These are phyloP conservation scores for Platismatia glauca DNA, from an alignment of 495 filamentous ascomycete species.

Conservation along the genomic window DNA sequence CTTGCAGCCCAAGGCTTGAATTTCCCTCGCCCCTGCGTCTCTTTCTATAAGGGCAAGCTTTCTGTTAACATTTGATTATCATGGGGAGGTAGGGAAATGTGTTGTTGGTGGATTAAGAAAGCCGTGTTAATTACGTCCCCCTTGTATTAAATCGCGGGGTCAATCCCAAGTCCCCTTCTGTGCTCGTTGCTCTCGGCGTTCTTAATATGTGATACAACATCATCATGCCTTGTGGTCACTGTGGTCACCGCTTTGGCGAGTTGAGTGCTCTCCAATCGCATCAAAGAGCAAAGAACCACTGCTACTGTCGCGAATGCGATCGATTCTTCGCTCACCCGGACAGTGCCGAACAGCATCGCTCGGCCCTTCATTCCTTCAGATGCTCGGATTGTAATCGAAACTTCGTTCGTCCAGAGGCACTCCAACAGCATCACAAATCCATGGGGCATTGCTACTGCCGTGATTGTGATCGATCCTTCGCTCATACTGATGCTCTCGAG, in stretches of 20 bases:
- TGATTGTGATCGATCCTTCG: constrained; percentile 9
- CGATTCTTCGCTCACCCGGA: too few relatives aligned
- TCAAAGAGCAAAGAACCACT: constrained; percentile 13
- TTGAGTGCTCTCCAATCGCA: constrained; percentile 11
- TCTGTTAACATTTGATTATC: background rate
- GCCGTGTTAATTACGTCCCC: background rate
- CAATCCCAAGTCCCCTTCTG: constrained; percentile 1
- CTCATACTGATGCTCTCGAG: background rate
- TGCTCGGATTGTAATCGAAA: too few relatives aligned
- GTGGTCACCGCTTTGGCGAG: constrained; percentile 11
- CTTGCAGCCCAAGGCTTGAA: background rate
- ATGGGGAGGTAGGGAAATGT: background rate
- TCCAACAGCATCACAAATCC: too few relatives aligned
- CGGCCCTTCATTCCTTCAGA: too few relatives aligned
- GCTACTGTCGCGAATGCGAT: constrained; percentile 16
- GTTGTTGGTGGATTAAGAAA: background rate
- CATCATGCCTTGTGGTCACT: constrained; percentile 12
- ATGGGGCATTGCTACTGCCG: too few relatives aligned
- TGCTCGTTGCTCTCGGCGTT: background rate
- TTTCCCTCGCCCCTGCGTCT: background rate
- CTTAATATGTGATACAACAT: background rate
- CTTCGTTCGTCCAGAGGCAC: too few relatives aligned
- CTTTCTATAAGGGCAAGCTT: background rate
- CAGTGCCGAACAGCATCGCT: too few relatives aligned
- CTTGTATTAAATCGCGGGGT: constrained; percentile 1